Evolutionary conservation across 257 asterid genomes (phyloP), one percentile per base, ranked within the genome.

Genomic region (Lantana camara): DNA sequence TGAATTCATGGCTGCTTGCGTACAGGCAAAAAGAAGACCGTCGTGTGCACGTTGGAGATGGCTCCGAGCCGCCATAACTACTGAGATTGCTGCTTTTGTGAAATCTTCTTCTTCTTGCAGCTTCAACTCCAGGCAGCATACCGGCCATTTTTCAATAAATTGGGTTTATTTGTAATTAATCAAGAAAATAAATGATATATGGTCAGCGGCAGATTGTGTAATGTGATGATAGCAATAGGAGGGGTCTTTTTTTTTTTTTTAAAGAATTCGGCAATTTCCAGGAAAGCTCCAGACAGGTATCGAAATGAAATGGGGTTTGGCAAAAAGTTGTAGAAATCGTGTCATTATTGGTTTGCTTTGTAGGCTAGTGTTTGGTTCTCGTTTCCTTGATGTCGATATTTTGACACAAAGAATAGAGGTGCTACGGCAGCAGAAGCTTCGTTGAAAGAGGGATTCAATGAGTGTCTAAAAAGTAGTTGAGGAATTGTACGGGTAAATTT

Each of bases 21-120:
- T 84, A 72, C 0, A 81, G 51, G 46, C 84, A 84, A 44, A 87
- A 76, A 29, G 87, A 80, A 53, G 85, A 69, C 35, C 88, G 77
- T 34, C 89, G 69, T 9, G 76, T 69, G n/a, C 57, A 48, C 32
- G 23, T n/a, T 0, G 85, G 68, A 38, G 80, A 70, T 4, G 20
- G 35, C 38, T 37, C 67, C 8, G 32, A 38, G 64, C 80, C 80
- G 35, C 35, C 40, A 35, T 2, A 35, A 23, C 58, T 30, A 9
- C 6, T 47, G 15, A 45, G 51, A 20, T 41, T 68, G 45, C 56
- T 50, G 45, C 56, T 50, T 11, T 47, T 44, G 61, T 60, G 79
- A 47, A 69, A 44, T 46, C 82, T 68, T 63, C 85, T 69, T 57
- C 85, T 79, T 54, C 85, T 72, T 30, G 85, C 85, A 42, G 75